Conservation (phyloP, 371 early-diverging fungal species). For the Rhizopus arrhizus region DNA sequence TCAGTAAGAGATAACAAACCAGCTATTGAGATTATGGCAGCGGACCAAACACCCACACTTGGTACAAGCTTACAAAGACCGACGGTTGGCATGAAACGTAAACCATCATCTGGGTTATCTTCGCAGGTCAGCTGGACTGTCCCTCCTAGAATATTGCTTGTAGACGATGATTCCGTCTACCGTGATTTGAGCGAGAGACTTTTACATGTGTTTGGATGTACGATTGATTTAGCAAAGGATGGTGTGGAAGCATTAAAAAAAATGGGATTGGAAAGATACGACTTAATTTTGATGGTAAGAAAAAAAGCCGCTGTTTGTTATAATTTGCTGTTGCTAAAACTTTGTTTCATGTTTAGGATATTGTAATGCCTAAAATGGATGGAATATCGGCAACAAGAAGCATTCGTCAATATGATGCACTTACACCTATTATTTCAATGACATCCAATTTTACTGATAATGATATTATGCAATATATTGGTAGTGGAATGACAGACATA, state of each 20-base stretch:
- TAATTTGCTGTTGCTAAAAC: too few relatives aligned
- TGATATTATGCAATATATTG: constrained; percentile 72
- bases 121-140: constrained; percentile 56
- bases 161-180: constrained; percentile 77
- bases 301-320: too few relatives aligned
- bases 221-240: constrained; percentile 73
- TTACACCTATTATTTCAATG: constrained; percentile 81
- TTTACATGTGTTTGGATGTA: constrained; percentile 71
- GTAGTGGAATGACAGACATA: constrained; percentile 82
- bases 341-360: constrained; percentile 51
- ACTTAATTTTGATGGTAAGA: constrained; percentile 77
- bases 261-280: constrained; percentile 68
- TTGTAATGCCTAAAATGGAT: constrained; percentile 77
- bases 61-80: constrained; percentile 17
- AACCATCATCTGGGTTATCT: constrained; percentile 10
- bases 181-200: constrained; percentile 66
- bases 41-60: constrained; percentile 25
- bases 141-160: constrained; percentile 72
- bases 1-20: constrained; percentile 37
- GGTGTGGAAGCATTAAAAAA: constrained; percentile 73
- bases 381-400: constrained; percentile 76
- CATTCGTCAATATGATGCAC: constrained; percentile 73
- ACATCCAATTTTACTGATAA: constrained; percentile 70
- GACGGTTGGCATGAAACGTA: constrained; percentile 15
- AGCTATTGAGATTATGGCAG: constrained; percentile 40